Evolutionary conservation across 2,329 filamentous ascomycete genomes (phyloP).

Genomic region (Trichophyton rubrum): DNA sequence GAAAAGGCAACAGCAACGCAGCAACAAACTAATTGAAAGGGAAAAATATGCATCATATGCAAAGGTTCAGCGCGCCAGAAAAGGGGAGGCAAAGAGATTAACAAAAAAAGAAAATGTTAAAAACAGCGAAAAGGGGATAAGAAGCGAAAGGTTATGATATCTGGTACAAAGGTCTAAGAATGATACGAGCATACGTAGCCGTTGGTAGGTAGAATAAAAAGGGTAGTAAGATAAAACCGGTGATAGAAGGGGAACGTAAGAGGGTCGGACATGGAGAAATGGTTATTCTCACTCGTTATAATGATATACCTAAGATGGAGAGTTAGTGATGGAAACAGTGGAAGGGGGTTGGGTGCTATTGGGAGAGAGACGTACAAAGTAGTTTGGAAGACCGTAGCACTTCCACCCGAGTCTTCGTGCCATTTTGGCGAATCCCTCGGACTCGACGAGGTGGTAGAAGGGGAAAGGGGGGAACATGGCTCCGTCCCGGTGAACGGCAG

Average conservation of each 20-base stretch:
- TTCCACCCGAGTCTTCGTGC: constrained; percentile 76
- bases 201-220: background rate
- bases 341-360: background rate
- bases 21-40: background rate
- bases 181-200: background rate
- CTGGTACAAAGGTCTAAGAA: background rate
- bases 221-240: background rate
- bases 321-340: constrained; percentile 6
- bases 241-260: background rate
- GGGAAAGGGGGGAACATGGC: constrained; percentile 97
- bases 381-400: constrained; percentile 83
- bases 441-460: constrained; percentile 96
- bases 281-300: constrained; percentile 59
- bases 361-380: constrained; percentile 55
- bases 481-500: constrained; percentile 89
- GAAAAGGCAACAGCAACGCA: background rate
- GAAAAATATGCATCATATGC: background rate
- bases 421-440: constrained; percentile 97
- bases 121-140: background rate
- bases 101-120: background rate
- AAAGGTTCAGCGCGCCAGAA: constrained; percentile 1
- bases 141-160: background rate
- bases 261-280: background rate
- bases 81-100: background rate
- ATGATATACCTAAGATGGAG: constrained; percentile 59